Percentiles rank a stretch among this genome's conserved stretches.
Conservation (phyloP, 139 green algal species). For the Coelastrella sp. region DNA sequence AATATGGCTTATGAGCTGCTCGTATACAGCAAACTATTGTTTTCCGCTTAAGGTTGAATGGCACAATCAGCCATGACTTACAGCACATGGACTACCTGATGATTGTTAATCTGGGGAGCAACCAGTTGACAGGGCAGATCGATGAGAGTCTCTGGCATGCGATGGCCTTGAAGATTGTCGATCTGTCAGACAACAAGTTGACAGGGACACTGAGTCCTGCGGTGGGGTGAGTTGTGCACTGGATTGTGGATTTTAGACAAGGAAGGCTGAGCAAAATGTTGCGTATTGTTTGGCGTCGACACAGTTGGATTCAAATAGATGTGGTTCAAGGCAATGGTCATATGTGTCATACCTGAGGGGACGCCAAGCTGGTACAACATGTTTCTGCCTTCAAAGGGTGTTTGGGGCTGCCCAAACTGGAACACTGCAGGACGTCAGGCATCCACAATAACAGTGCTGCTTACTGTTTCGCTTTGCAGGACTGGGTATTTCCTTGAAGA, state of each 20-base stretch:
- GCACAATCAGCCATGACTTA: background rate
- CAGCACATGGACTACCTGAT: slow-evolving; percentile 1
- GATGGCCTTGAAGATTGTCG: background rate
- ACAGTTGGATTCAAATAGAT: background rate
- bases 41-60: background rate
- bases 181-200: slow-evolving; percentile 7
- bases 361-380: too few species aligned
- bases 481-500: background rate
- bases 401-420: too few species aligned
- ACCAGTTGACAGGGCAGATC: slow-evolving; percentile 21
- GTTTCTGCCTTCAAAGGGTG: too few species aligned
- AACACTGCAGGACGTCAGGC: too few species aligned
- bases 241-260: background rate
- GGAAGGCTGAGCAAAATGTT: background rate
- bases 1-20: background rate
- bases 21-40: background rate
- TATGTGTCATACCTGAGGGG: too few species aligned
- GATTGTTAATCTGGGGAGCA: background rate
- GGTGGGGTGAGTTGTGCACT: background rate
- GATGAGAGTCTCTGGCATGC: slow-evolving; percentile 37
- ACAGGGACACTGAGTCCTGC: slow-evolving; percentile 10
- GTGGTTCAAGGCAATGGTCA: too few species aligned
- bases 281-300: background rate
- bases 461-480: background rate
- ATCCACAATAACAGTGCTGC: too few species aligned